Conservation (phyloP, 2,329 filamentous ascomycete species). For the Fusarium citri region DNA sequence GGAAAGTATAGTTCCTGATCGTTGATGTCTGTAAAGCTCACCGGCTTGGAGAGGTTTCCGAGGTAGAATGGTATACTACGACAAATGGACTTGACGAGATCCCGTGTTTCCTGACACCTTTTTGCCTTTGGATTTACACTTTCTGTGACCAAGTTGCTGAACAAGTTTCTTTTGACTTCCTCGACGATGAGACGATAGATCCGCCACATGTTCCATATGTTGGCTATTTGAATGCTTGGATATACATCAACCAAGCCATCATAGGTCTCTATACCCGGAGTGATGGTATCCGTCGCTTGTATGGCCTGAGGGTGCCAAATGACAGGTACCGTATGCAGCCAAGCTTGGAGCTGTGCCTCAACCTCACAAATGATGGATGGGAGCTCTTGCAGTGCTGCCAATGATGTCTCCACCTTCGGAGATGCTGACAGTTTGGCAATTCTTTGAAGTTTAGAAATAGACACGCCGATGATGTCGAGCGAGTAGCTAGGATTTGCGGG, state of each 20-base stretch:
- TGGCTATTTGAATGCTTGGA: slow-evolving; percentile 30
- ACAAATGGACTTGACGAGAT: slow-evolving; percentile 19
- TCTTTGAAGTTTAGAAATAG: neutral
- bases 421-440: rapidly evolving
- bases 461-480: slow-evolving; percentile 23
- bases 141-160: neutral
- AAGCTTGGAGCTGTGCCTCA: slow-evolving; percentile 1
- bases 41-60: slow-evolving; percentile 1
- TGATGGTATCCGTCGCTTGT: rapidly evolving
- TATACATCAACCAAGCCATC: neutral
- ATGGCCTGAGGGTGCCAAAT: slow-evolving; percentile 10
- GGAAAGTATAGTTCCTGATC: neutral
- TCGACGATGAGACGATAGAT: slow-evolving; percentile 15
- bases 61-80: slow-evolving; percentile 36
- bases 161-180: neutral
- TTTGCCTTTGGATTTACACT: rapidly evolving
- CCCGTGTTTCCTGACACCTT: rapidly evolving
- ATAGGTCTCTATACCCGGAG: neutral
- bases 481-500: slow-evolving; percentile 20
- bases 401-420: rapidly evolving
- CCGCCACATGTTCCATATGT: slow-evolving; percentile 36
- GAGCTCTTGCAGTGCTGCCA: neutral
- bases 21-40: neutral
- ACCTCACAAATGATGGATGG: neutral
- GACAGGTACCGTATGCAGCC: neutral